Base-by-base conservation (phyloP, 2,329 filamentous ascomycete genomes). In the Monosporascus sp. region DNA sequence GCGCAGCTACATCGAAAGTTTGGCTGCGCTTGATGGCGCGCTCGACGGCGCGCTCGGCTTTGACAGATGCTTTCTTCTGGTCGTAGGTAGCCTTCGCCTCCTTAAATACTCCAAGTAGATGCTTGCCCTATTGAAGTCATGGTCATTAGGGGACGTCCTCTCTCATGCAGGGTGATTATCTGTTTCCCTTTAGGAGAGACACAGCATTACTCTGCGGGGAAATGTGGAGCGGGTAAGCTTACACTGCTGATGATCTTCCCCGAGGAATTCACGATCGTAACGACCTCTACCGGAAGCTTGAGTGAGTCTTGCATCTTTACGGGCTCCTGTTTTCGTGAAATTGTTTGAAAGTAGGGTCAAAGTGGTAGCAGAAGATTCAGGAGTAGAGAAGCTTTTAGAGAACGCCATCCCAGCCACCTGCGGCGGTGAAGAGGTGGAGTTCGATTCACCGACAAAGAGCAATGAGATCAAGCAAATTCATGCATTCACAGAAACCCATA, bases 31-130 rank as follows among this genome's bases (percentile, higher is more conserved):
- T 81, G 46, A 69, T 57, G n/a, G 86, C 78, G 64, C 86, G 85
- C 63, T 85, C 81, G 45, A 69, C 58, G n/a, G 69, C 67, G 15
- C 74, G 74, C 60, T 89, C 83, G 20, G 86, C 83, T 68, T 85
- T 85, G 62, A 96, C 80, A 61, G 91, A 85, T 7, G 89, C 87
- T 70, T 95, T 96, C 67, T 89, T 89, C 66, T 96, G 90, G 53
- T 86, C 81, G 72, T 97, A 97, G 54, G 89, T 89, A 51, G 86
- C 84, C 68, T 90, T 90, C 58, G 92, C 93, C 68, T 97, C 91
- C 70, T 90, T 96, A 79, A 96, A 95, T 66, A 97, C 87, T 67
- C 85, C 87, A 66, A 95, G 82, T 24, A 97, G 77, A 63, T 96
- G 89, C 74, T 95, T 96, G 66, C 90, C 90, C 90, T 95, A 65